Evolutionary conservation across 2,329 filamentous ascomycete species (phyloP), one percentile per base, ranked within the genome.

Genomic region (Claviceps arundinis): DNA sequence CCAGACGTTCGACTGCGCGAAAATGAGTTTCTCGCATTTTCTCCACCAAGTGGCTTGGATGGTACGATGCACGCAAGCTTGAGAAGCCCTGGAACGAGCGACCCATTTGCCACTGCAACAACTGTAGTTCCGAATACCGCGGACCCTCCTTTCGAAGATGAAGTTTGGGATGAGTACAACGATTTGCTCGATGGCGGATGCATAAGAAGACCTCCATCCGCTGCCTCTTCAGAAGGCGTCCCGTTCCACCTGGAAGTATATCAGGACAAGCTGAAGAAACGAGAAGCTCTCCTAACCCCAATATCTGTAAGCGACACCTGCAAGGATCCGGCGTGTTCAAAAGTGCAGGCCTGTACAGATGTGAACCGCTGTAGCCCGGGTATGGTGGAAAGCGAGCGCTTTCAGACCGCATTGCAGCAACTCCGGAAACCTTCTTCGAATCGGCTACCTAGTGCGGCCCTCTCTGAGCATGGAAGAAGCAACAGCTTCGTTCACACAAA

Each of bases 161-260:
- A 96, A 62, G 78, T 95, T 1, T 97, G 91, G 91, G 84, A 90
- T 50, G 91, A 95, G 67, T 96, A 94, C 62, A 84, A 97, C 58
- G 91, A 96, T 60, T 71, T 96, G 13, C 78, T 96, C 51, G 86
- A 87, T 50, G 83, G 87, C 11, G 75, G 74, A 9, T 63, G 64
- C 1, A 53, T 61, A 37, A 70, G 71, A 56, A 68, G 68, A 1
- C 73, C 74, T 2, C 68, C 69, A 1, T 81, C 79, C 1, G 70
- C 75, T 5, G 76, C 74, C 1, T 81, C 78, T 0, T 82, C 81
- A 0, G 71, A 73, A 26, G 77, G 76, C 0, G 63, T 73, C 52
- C 74, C 81, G 22, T 78, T 82, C 60, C 73, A 78, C 56, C 71
- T 80, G 13, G 76, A 81, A 57, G 69, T 64, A 2, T 75, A 75